phyloP scores from a whole-genome alignment of 129 eudicot genomes.

The Cynara cardunculus region DNA sequence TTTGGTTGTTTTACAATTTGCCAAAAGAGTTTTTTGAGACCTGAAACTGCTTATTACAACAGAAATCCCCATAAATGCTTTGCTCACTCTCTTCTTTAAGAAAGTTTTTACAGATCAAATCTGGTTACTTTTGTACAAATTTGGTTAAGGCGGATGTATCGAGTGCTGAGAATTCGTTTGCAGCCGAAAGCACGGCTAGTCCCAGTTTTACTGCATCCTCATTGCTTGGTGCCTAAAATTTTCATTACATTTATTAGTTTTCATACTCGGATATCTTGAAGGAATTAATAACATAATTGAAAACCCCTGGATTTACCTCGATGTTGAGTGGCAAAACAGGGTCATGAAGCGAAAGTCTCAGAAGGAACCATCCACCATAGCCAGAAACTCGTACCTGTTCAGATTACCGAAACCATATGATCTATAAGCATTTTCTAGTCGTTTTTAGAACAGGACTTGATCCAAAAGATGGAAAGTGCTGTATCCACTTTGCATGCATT shows the following conservation, averaged over 20 bases:
- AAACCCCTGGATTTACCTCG: constrained; percentile 46
- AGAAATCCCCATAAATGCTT: background rate
- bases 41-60: constrained; percentile 23
- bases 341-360: constrained; percentile 96
- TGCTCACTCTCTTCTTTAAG: background rate
- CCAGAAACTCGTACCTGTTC: constrained; percentile 86
- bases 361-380: constrained; percentile 94
- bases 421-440: background rate
- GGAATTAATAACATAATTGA: background rate
- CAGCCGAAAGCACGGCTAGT: constrained; percentile 58
- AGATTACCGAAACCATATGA: background rate
- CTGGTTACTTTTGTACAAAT: constrained; percentile 41
- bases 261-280: background rate
- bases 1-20: background rate
- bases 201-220: constrained; percentile 86
- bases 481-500: no score
- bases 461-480: background rate
- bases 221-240: constrained; percentile 58
- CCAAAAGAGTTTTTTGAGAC: constrained; percentile 7
- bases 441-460: background rate
- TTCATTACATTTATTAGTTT: constrained; percentile 2
- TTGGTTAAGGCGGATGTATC: constrained; percentile 67
- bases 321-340: constrained; percentile 98
- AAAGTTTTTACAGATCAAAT: background rate
- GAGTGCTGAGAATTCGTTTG: constrained; percentile 70